Evolutionary conservation across 352 stramenopile genomes (phyloP).

Genomic region (Pythium volutum): DNA sequence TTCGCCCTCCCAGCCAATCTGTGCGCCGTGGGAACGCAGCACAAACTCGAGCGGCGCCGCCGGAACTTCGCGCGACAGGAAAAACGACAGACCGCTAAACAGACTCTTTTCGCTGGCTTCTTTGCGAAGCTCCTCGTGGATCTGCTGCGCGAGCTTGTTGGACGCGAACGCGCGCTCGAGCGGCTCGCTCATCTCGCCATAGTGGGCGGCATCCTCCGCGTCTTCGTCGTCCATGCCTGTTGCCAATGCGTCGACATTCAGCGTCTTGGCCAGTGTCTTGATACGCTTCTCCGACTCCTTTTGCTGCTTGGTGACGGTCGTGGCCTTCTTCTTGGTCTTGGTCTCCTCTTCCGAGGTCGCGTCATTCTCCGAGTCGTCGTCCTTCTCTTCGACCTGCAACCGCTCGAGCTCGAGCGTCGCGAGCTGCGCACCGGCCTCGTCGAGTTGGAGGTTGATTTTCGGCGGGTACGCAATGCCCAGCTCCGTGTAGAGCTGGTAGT

Average conservation of each 20-base stretch:
- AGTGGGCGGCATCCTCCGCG: slow-evolving; percentile 49
- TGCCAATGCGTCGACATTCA: slow-evolving; percentile 34
- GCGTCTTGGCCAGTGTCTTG: slow-evolving; percentile 53
- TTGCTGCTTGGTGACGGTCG: slow-evolving; percentile 69
- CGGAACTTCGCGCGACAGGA: slow-evolving; percentile 95
- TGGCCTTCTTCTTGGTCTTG: slow-evolving; percentile 21
- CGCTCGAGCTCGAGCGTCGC: slow-evolving; percentile 65
- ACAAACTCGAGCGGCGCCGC: slow-evolving; percentile 95
- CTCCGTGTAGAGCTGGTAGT: slow-evolving; percentile 98
- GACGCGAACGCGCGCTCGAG: slow-evolving; percentile 87
- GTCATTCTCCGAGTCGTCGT: slow-evolving; percentile 26
- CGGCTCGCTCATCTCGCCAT: slow-evolving; percentile 88
- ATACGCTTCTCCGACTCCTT: slow-evolving; percentile 88
- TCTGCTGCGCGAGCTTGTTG: slow-evolving; percentile 75
- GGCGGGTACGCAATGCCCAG: slow-evolving; percentile 94
- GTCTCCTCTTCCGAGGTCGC: slow-evolving; percentile 29
- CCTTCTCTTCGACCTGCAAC: slow-evolving; percentile 30
- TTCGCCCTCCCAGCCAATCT: slow-evolving; percentile 94
- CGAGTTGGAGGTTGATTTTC: slow-evolving; percentile 83
- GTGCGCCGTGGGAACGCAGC: slow-evolving; percentile 91
- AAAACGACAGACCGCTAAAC: slow-evolving; percentile 87
- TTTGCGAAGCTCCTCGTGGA: slow-evolving; percentile 81
- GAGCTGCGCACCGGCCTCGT: slow-evolving; percentile 71
- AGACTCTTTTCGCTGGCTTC: slow-evolving; percentile 71
- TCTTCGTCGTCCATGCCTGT: slow-evolving; percentile 74